Conservation (phyloP, 1,139 yeast genomes). For the Saccharomyces pastorianus region DNA sequence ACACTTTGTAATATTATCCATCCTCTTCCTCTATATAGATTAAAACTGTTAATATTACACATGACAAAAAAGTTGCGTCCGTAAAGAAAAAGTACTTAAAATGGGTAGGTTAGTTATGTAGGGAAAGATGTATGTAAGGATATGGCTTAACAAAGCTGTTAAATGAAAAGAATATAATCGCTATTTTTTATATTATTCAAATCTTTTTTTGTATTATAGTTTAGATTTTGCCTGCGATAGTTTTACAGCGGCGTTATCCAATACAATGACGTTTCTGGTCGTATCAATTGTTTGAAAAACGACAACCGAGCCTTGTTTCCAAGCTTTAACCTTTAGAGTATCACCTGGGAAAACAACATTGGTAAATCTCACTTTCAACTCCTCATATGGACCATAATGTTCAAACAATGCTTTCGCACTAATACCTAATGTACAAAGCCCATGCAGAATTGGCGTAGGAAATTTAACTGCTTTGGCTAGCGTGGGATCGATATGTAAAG, state of each 20-base stretch:
- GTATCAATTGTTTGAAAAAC: slow-evolving; percentile 77
- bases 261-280: slow-evolving; percentile 71
- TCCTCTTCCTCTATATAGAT: not conserved
- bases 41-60: not conserved
- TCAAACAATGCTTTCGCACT: slow-evolving; percentile 70
- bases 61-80: not conserved
- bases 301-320: slow-evolving; percentile 70
- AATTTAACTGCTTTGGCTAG: slow-evolving; percentile 88
- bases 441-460: slow-evolving; percentile 83
- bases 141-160: not conserved
- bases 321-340: slow-evolving; percentile 69
- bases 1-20: not conserved
- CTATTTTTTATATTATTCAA: not conserved
- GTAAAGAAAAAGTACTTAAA: not conserved
- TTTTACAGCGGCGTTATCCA: slow-evolving; percentile 83
- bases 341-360: slow-evolving; percentile 98
- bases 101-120: not conserved
- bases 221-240: slow-evolving; percentile 33
- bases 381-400: slow-evolving; percentile 72
- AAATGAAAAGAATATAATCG: not conserved
- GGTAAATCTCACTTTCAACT: slow-evolving; percentile 84
- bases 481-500: slow-evolving; percentile 86
- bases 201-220: slow-evolving; percentile 11
- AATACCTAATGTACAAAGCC: slow-evolving; percentile 82
- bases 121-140: not conserved